Evolutionary conservation across 225 moss, liverwort and hornwort species (phyloP).

Genomic region (Ulota crispa): DNA sequence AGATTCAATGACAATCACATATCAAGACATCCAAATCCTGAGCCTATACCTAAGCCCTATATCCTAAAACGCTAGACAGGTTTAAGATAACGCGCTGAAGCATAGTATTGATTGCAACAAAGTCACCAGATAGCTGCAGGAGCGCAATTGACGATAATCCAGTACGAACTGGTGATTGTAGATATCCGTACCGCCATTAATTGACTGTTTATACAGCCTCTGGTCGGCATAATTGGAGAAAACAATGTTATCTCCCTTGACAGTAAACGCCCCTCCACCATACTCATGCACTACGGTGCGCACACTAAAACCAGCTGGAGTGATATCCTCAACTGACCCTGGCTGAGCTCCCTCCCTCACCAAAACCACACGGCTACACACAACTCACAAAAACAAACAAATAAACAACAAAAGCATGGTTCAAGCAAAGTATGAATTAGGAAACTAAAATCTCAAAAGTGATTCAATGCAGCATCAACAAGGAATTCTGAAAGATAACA

Average conservation of each 20-base stretch:
- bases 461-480: not conserved
- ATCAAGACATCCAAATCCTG: not conserved
- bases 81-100: not conserved
- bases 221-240: slow-evolving; percentile 91
- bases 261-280: slow-evolving; percentile 73
- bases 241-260: slow-evolving; percentile 58
- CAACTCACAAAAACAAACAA: not conserved
- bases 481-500: not conserved
- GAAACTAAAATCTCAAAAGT: not conserved
- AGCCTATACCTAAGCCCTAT: not conserved
- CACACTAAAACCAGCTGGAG: slow-evolving; percentile 68
- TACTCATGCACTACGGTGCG: slow-evolving; percentile 86
- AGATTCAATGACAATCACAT: not conserved
- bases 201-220: slow-evolving; percentile 76
- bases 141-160: slow-evolving; percentile 11
- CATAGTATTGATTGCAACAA: not conserved
- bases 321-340: slow-evolving; percentile 71
- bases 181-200: slow-evolving; percentile 58
- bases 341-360: slow-evolving; percentile 60
- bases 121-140: not conserved
- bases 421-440: not conserved
- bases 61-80: not conserved
- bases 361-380: slow-evolving; percentile 72
- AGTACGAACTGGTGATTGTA: not conserved
- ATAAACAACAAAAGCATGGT: not conserved